phyloP scores from a whole-genome alignment of 2,329 filamentous ascomycete species.

The Cladobotryum mycophilum region DNA sequence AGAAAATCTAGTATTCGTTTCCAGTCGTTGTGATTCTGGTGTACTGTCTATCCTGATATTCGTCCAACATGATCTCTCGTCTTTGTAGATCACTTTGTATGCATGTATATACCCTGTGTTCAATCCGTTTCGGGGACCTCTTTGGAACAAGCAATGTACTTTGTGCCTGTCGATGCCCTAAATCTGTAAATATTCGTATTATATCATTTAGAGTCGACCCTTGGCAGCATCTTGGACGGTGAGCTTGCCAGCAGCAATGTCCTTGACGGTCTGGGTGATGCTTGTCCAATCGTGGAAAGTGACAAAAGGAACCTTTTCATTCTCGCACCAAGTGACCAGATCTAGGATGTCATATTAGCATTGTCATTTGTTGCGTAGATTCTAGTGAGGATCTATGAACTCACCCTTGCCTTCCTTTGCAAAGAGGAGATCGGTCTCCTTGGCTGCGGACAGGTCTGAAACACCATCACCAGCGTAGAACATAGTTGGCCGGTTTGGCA shows the following conservation, averaged over 20 bases:
- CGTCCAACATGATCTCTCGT: background rate
- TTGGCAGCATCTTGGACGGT: slow-evolving; percentile 64
- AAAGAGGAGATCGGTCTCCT: slow-evolving; percentile 88
- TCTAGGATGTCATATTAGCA: slow-evolving; percentile 42
- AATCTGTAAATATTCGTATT: background rate
- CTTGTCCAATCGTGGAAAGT: slow-evolving; percentile 79
- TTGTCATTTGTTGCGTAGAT: background rate
- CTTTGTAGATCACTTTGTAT: slow-evolving; percentile 1
- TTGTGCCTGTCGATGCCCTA: too few species aligned
- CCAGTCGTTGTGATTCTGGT: background rate
- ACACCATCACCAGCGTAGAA: slow-evolving; percentile 96
- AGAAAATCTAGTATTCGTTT: background rate
- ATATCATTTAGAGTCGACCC: slow-evolving; percentile 30
- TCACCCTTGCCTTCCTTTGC: slow-evolving; percentile 83
- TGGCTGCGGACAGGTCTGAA: slow-evolving; percentile 83
- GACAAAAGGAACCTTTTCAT: slow-evolving; percentile 78
- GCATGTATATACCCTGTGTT: background rate
- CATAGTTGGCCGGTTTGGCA: slow-evolving; percentile 72
- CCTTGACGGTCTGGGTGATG: slow-evolving; percentile 69
- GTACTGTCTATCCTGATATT: slow-evolving; percentile 1
- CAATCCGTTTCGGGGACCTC: too few species aligned
- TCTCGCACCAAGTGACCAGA: slow-evolving; percentile 79
- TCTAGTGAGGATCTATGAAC: slow-evolving; percentile 17
- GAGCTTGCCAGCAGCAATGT: slow-evolving; percentile 67
- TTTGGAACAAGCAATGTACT: too few species aligned